Evolutionary conservation across 768 basidiomycete genomes (phyloP).

Genomic region (Leucogyrophana mollusca): DNA sequence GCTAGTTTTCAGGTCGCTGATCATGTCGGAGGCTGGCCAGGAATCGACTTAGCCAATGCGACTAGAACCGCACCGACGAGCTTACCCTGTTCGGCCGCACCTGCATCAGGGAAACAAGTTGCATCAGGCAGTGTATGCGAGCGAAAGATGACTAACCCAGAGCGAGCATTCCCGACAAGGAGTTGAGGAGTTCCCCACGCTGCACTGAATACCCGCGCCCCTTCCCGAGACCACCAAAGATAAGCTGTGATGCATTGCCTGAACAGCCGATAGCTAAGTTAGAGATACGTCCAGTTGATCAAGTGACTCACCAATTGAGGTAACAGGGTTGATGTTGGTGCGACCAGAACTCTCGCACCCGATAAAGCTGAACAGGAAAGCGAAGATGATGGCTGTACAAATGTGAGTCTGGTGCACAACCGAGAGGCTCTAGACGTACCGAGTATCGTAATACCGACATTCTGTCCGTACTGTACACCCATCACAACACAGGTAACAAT

Average conservation of each 20-base stretch:
- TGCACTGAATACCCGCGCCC: conserved; percentile 29
- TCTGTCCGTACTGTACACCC: conserved; percentile 52
- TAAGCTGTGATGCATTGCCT: conserved; percentile 54
- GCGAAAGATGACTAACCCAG: conserved; percentile 8
- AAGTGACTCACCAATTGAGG: conserved; percentile 41
- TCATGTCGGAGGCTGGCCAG: conserved; percentile 53
- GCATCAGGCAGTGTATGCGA: neutral
- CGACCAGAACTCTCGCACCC: conserved; percentile 59
- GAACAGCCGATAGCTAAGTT: neutral
- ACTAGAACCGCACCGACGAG: neutral
- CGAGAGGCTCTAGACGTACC: conserved; percentile 7
- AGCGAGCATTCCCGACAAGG: conserved; percentile 26
- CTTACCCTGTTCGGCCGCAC: conserved; percentile 22
- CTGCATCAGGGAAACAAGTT: conserved; percentile 4
- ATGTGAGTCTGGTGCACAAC: neutral
- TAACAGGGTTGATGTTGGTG: conserved; percentile 63
- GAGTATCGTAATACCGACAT: conserved; percentile 35
- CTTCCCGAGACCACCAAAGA: conserved; percentile 63
- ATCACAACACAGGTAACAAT: conserved; percentile 53
- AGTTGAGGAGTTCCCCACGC: conserved; percentile 16
- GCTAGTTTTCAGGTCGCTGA: conserved; percentile 67
- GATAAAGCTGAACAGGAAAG: conserved; percentile 68
- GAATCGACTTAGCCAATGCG: neutral
- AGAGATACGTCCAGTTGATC: neutral
- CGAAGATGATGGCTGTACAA: conserved; percentile 44